A percentile compares a stretch with the other conserved stretches of the same genome.
Evolutionary conservation across 805 yeast species (phyloP).

Genomic region (Lipomyces starkeyi): DNA sequence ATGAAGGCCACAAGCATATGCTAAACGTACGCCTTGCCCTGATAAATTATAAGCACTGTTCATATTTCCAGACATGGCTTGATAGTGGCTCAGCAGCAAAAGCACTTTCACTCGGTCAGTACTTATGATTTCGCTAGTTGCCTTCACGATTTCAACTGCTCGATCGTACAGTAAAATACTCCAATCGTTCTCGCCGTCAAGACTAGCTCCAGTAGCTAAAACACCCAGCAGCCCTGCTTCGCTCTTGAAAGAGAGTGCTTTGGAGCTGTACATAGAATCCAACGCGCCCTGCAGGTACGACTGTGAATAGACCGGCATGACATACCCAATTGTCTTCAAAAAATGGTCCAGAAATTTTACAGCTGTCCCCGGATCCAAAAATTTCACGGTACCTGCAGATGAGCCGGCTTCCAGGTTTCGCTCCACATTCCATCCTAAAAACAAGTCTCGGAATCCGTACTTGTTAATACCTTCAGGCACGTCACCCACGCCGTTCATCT

Average conservation of each 20-base stretch:
- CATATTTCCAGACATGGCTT: slow-evolving; percentile 33
- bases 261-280: slow-evolving; percentile 19
- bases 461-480: slow-evolving; percentile 35
- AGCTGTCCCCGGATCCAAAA: slow-evolving; percentile 25
- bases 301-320: slow-evolving; percentile 32
- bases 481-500: slow-evolving; percentile 33
- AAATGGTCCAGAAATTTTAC: slow-evolving; percentile 26
- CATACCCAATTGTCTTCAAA: slow-evolving; percentile 26
- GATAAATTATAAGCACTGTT: slow-evolving; percentile 28
- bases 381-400: slow-evolving; percentile 14
- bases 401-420: not conserved
- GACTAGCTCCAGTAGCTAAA: slow-evolving; percentile 33
- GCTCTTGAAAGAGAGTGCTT: slow-evolving; percentile 2
- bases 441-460: slow-evolving; percentile 35
- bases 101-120: slow-evolving; percentile 34
- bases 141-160: slow-evolving; percentile 21
- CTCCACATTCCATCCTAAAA: slow-evolving; percentile 25
- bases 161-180: slow-evolving; percentile 18
- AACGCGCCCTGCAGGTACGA: slow-evolving; percentile 22
- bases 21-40: slow-evolving; percentile 32
- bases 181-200: slow-evolving; percentile 32
- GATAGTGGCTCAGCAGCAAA: slow-evolving; percentile 24
- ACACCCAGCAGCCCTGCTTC: slow-evolving; percentile 30
- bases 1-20: slow-evolving; percentile 35
- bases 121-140: slow-evolving; percentile 23